Base-by-base conservation (phyloP, 306 rosid species). In the Cicer chorassanicum region DNA sequence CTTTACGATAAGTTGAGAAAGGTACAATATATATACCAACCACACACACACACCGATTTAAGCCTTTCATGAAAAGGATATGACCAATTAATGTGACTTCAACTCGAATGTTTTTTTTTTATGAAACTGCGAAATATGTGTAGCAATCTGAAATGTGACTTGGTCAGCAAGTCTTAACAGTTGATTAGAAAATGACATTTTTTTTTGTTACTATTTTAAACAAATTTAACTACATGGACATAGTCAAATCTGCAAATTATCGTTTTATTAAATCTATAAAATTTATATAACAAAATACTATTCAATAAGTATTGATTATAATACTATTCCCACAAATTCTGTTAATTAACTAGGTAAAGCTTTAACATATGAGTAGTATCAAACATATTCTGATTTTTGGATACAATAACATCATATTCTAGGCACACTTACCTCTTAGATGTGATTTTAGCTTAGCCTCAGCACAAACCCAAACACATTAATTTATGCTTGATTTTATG, bases 1-100 rank as follows among this genome's bases (percentile, higher is more conserved):
- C 76, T 77, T 40, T 46, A 75, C 57, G 68, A 68, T 64, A 43
- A 64, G 84, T 72, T 80, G 70, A 67, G 87, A 84, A 71, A 54
- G 38, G 59, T 76, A 72, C 73, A 34, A 59, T 8, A 21, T 13
- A 21, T 62, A 71, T 71, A 80, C 80, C 84, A 65, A 80, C 82
- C 74, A 29, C 36, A 29, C 68, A 76, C 18, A 57, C 49, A 49
- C 61, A 15, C 74, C 12, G 61, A 64, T 15, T 75, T 66, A 41
- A 80, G 76, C 14, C 68, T 72, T 57, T 75, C 41, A 9, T 65
- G 76, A 71, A 72, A 80, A 83, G 38, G 69, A 75, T 6, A 65
- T 79, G 38, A 51, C 44, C 64, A 65, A 16, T 70, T 69, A 56
- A 13, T 55, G 53, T 70, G 48, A 79, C 62, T 83, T 71, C 0